Evolutionary conservation across 352 stramenopile genomes (phyloP), one percentile per base, ranked within the genome.

Genomic region (Phytophthora ohioensis): DNA sequence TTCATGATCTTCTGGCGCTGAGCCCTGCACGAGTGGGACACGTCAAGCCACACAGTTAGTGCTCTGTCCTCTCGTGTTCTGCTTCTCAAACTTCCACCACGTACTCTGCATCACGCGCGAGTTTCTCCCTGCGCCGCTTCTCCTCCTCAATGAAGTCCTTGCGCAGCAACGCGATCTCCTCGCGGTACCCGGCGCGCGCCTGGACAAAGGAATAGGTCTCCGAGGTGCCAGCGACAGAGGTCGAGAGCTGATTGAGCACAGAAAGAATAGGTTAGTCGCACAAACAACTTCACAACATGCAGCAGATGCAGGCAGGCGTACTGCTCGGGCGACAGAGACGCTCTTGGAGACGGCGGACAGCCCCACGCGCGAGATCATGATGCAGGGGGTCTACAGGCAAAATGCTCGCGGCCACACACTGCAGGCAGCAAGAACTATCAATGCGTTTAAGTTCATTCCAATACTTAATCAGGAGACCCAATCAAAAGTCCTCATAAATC

Each of bases 1-100:
- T 94, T 94, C 82, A 94, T 90, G 59, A 96, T 93, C 68, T 87
- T 92, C 69, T 85, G 67, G 46, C 87, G 85, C 67, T 96, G 85
- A 15, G 87, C 75, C 61, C 87, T 94, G 55, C 7, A 60, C 38
- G 64, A 49, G n/a, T n/a, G 48, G 43, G 27, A 38, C 21, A 30
- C 27, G 53, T 17, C 11, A 45, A 36, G 21, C 21, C 21, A 27
- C 21, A 6, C 32, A 13, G 42, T 58, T 45, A 74, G 38, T 41
- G 17, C 31, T 46, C 31, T 10, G 4, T 46, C 55, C n/a, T 13
- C 7, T 21, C 10, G 31, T 55, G 12, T 52, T 12, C 13, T 41
- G 17, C 10, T 49, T 38, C 11, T 17, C 15, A 32, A 52, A 52
- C 1, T 42, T 36, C 32, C 13, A 10, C 34, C 41, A 76, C 85